Percentiles rank a stretch among this genome's conserved stretches.
Evolutionary conservation across 805 yeast species (phyloP).

Genomic region (Suhomyces pyralidae): DNA sequence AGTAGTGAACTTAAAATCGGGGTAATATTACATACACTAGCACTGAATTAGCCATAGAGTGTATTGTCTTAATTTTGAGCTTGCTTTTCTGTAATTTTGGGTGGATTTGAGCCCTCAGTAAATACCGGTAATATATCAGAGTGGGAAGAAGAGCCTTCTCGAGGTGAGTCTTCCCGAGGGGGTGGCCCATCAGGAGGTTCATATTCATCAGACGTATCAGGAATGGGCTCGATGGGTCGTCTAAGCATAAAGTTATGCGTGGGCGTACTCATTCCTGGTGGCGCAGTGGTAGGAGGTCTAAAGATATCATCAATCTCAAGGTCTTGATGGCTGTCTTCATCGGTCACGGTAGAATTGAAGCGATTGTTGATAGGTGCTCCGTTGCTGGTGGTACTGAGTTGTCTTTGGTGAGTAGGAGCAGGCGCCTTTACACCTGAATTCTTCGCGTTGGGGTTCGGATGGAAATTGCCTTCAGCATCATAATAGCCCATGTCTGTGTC

Average conservation of each 20-base stretch:
- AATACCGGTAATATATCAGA: slow-evolving; percentile 13
- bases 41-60: not conserved
- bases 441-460: slow-evolving; percentile 32
- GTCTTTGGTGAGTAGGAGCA: slow-evolving; percentile 21
- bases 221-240: not conserved
- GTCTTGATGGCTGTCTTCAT: slow-evolving; percentile 8
- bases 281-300: slow-evolving; percentile 5
- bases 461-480: slow-evolving; percentile 54
- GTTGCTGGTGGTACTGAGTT: slow-evolving; percentile 9
- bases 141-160: slow-evolving; percentile 7
- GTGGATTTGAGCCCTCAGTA: slow-evolving; percentile 11
- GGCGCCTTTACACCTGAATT: slow-evolving; percentile 14
- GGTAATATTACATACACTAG: not conserved
- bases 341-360: slow-evolving; percentile 6
- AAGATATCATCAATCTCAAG: slow-evolving; percentile 4
- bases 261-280: slow-evolving; percentile 3
- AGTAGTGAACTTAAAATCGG: not conserved
- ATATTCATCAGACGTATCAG: not conserved
- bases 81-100: slow-evolving; percentile 6
- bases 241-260: slow-evolving; percentile 4
- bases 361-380: slow-evolving; percentile 14
- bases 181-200: slow-evolving; percentile 1
- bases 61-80: not conserved
- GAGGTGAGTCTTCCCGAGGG: not conserved
- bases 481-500: slow-evolving; percentile 78